Evolutionary conservation across 1,139 yeast genomes (phyloP), one percentile per base, ranked within the genome.

Genomic region (Geotrichum citri-aurantii): DNA sequence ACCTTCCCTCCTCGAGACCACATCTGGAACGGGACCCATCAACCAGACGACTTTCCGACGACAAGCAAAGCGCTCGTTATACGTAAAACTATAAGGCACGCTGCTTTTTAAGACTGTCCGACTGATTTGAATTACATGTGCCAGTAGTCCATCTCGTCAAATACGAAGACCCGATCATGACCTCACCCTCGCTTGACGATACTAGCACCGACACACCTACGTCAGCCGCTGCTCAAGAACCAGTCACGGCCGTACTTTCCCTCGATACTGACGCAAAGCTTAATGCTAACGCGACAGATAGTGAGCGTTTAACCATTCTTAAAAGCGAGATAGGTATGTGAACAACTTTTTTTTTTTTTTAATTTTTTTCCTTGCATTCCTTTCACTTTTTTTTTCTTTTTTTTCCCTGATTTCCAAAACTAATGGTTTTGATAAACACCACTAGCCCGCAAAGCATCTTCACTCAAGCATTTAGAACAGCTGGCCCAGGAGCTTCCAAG

Each of bases 331-430:
- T 58, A 27, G 61, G 61, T 58, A 58, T 19, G 54, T 50, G 17
- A 24, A 17, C 65, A 62, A 66, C 61, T 60, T 31, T 62, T 48
- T 27, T 42, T 29, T 60, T 31, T 62, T 48, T 27, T 42, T 29
- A 3, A 33, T 14, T 26, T 55, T 48, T 5, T 46, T 14, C 26
- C 29, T 46, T 21, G 11, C 26, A 46, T 46, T 23, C 29, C 21
- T 26, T n/a, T 37, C 23, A 1, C 19, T 4, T 31, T 57, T 37
- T 23, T 37, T 23, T 27, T 29, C n/a, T 17, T 19, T 29, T 31
- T 12, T 12, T 11, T 44, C 8, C 24, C 17, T 24, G 26, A 31
- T 31, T 47, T 23, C 11, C 19, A 48, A 14, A 19, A 23, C 31
- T 47, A 47, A 26, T 11, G 21, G 24, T 23, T 10, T 23, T 21